phyloP scores from a whole-genome alignment of 23 red algal species.

The Cyanidioschyzon merolae region DNA sequence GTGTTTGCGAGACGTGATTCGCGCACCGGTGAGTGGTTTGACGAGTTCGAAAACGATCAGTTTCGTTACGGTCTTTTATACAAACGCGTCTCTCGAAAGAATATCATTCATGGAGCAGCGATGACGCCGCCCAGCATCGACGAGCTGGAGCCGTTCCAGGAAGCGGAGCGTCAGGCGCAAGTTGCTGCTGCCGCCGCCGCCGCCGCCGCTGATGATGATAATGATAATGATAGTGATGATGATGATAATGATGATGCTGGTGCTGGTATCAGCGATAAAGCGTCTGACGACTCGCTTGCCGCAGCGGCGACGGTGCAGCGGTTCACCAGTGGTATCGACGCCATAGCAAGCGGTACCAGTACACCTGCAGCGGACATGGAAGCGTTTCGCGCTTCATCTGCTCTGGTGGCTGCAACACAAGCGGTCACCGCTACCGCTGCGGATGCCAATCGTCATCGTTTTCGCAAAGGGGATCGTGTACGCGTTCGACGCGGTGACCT shows the following conservation, averaged over 20 bases:
- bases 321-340: not conserved
- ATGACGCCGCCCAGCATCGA: slow-evolving; percentile 51
- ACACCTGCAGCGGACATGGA: not conserved
- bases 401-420: not conserved
- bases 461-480: slow-evolving; percentile 17
- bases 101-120: slow-evolving; percentile 39
- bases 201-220: not conserved
- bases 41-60: slow-evolving; percentile 58
- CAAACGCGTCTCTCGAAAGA: slow-evolving; percentile 45
- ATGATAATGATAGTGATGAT: too few species aligned
- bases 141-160: slow-evolving; percentile 69
- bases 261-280: not conserved
- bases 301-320: not conserved
- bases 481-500: slow-evolving; percentile 14
- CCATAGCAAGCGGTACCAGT: not conserved
- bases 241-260: not conserved
- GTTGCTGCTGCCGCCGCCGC: slow-evolving; percentile 29
- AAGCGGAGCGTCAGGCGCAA: slow-evolving; percentile 49
- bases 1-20: slow-evolving; percentile 48
- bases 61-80: slow-evolving; percentile 71
- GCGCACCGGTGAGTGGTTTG: slow-evolving; percentile 66
- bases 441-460: not conserved
- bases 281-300: not conserved
- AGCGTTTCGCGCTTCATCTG: not conserved
- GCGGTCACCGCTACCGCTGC: not conserved